These are phyloP conservation scores for Tolypocladium ovalisporum DNA, from an alignment of 2,329 filamentous ascomycete species.

Conservation along the genomic window DNA sequence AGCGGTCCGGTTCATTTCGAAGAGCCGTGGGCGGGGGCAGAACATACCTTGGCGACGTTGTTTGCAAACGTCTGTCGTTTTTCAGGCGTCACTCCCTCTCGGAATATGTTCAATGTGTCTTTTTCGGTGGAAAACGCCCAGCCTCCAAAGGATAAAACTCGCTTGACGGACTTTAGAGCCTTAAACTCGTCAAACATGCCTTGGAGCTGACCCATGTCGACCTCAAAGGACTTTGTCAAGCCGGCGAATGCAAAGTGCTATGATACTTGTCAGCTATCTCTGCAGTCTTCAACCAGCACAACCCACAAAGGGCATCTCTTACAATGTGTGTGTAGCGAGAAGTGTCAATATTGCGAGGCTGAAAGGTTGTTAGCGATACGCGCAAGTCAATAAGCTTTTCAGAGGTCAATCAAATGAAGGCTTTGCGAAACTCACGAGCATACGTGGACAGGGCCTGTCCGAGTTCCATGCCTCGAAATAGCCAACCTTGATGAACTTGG, in stretches of 20 bases:
- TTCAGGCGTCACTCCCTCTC: constrained; percentile 6
- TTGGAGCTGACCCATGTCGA: constrained; percentile 8
- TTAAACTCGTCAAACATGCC: constrained; percentile 12
- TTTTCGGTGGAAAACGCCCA: constrained; percentile 12
- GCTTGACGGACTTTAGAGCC: constrained; percentile 8
- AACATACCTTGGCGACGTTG: constrained; percentile 14
- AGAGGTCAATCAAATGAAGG: not conserved
- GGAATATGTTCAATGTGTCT: constrained; percentile 7
- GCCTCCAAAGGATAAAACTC: constrained; percentile 17
- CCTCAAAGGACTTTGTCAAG: constrained; percentile 11
- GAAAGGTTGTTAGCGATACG: not conserved
- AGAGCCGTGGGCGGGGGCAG: not conserved
- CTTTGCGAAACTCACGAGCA: not conserved
- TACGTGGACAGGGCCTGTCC: constrained; percentile 1
- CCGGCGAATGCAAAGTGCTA: constrained; percentile 24
- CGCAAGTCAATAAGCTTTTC: not conserved
- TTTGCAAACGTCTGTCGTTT: constrained; percentile 21
- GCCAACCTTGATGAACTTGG: constrained; percentile 5
- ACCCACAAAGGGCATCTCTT: not conserved
- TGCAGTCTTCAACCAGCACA: not conserved
- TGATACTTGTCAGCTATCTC: not conserved
- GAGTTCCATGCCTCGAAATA: constrained; percentile 9
- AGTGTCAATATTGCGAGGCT: constrained; percentile 4
- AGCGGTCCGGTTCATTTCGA: not conserved
- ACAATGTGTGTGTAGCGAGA: constrained; percentile 17